Conservation (phyloP, 768 basidiomycete species). For the Boletus vinaceobasis region DNA sequence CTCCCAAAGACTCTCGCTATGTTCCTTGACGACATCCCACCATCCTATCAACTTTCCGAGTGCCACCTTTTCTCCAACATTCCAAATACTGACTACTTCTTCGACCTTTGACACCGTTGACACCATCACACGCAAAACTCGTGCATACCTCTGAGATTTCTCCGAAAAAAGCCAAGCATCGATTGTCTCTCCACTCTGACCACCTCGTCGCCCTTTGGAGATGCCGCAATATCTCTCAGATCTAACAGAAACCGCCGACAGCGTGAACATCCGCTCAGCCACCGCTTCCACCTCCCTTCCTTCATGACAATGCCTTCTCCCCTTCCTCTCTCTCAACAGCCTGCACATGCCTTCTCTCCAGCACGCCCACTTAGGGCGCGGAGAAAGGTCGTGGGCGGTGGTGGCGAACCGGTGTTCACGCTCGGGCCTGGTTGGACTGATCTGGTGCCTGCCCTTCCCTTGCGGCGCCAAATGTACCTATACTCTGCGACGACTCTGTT, state of each 20-base stretch:
- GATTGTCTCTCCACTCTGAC: background rate
- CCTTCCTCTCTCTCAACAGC: background rate
- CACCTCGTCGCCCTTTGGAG: background rate
- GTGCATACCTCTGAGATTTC: background rate
- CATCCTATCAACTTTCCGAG: background rate
- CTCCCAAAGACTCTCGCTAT: background rate
- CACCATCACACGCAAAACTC: background rate
- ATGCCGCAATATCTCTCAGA: background rate
- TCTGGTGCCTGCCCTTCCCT: background rate
- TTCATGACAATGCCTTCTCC: background rate
- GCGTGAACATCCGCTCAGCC: background rate
- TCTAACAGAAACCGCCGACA: background rate
- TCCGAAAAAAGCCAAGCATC: background rate
- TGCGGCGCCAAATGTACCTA: background rate
- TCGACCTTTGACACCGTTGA: background rate
- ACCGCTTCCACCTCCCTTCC: background rate
- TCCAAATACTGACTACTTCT: background rate
- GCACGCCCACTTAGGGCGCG: slow-evolving; percentile 17
- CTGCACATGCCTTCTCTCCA: slow-evolving; percentile 11
- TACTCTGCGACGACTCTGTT: background rate
- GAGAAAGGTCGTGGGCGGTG: slow-evolving; percentile 9
- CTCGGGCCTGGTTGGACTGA: background rate
- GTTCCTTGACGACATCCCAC: slow-evolving; percentile 1
- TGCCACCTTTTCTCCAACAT: background rate
- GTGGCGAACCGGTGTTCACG: background rate